Conservation (phyloP, 2,329 filamentous ascomycete species). For the Epichloe elymi region DNA sequence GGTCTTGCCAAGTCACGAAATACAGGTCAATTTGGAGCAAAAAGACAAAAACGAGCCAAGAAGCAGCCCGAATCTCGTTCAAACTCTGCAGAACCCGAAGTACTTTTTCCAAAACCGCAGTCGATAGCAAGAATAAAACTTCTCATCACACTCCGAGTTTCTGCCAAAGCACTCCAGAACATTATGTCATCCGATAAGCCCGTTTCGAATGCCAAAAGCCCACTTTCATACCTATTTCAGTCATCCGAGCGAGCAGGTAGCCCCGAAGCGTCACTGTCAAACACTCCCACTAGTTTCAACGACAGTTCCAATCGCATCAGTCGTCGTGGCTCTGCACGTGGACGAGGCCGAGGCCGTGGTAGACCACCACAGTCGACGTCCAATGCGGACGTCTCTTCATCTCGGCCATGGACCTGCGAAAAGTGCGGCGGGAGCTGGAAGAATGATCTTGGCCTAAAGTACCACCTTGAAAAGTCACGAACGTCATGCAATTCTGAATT, state of each 20-base stretch:
- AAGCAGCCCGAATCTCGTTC: neutral
- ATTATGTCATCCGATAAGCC: neutral
- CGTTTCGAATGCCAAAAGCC: neutral
- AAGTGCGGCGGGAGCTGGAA: slow-evolving; percentile 43
- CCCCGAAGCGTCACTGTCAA: neutral
- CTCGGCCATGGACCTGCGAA: slow-evolving; percentile 32
- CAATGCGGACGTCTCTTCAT: slow-evolving; percentile 5
- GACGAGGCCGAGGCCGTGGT: slow-evolving; percentile 5
- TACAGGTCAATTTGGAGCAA: neutral
- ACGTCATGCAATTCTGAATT: slow-evolving; percentile 38
- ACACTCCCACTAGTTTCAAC: neutral
- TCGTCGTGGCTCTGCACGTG: neutral
- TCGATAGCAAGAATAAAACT: neutral
- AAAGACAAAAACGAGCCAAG: neutral
- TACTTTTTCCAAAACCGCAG: neutral
- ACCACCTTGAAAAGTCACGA: slow-evolving; percentile 42
- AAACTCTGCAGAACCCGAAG: neutral
- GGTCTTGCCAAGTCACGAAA: neutral
- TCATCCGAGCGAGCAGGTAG: neutral
- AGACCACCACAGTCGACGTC: slow-evolving; percentile 6
- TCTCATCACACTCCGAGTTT: slow-evolving; percentile 1
- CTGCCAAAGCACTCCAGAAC: neutral
- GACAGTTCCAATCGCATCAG: neutral
- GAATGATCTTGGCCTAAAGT: slow-evolving; percentile 44
- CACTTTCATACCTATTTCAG: neutral